phyloP scores from a whole-genome alignment of 2,329 filamentous ascomycete genomes.

The Xylariaceae sp. region DNA sequence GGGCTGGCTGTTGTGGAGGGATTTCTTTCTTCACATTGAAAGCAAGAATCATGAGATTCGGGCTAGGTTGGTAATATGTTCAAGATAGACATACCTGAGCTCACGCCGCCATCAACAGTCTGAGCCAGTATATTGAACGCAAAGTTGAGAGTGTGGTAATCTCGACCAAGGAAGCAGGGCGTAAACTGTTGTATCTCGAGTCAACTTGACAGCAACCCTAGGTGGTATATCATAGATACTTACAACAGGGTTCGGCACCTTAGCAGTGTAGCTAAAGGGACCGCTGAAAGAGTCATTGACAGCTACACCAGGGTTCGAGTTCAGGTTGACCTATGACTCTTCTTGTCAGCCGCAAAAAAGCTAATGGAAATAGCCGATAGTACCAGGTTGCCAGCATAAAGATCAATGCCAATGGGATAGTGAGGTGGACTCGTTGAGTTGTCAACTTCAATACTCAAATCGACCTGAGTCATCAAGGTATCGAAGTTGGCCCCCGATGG shows the following conservation, averaged over 20 bases:
- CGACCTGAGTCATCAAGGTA: conserved; percentile 5
- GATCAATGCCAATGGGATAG: conserved; percentile 14
- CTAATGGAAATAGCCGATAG: background rate
- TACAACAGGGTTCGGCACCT: conserved; percentile 12
- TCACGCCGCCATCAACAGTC: conserved; percentile 13
- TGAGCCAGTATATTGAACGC: conserved; percentile 8
- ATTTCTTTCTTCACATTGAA: background rate
- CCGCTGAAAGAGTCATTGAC: conserved; percentile 11
- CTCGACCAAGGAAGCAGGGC: conserved; percentile 13
- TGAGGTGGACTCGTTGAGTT: conserved; percentile 12
- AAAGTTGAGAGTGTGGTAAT: conserved; percentile 9
- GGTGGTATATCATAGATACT: background rate
- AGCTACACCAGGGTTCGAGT: conserved; percentile 10
- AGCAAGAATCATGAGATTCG: background rate
- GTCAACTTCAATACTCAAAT: conserved; percentile 9
- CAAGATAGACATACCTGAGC: conserved; percentile 6
- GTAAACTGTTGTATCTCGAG: conserved; percentile 8
- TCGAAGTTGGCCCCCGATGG: conserved; percentile 13
- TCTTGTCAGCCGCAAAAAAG: background rate
- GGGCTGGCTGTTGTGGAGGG: too few relatives aligned
- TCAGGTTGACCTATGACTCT: conserved; percentile 7
- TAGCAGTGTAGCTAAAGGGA: conserved; percentile 9
- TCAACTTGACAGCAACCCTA: background rate
- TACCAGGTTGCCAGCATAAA: conserved; percentile 8
- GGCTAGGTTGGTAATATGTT: background rate